Conservation (phyloP, 441 rosid genomes). For the Euphorbia corollata region DNA sequence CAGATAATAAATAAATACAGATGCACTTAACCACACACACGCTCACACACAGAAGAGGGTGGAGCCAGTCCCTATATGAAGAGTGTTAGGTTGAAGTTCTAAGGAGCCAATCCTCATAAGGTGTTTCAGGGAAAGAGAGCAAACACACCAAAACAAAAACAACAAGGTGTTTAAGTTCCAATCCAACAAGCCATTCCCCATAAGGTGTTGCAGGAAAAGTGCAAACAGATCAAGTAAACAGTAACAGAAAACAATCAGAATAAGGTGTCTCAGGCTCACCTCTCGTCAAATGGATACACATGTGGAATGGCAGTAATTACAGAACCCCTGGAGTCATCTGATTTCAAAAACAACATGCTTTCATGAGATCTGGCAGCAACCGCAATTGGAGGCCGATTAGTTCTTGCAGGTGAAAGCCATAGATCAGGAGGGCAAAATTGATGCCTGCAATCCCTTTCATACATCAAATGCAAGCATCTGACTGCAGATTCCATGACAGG, state of each 20-base stretch:
- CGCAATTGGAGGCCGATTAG: conserved; percentile 76
- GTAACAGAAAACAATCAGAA: not conserved
- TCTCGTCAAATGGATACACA: conserved; percentile 96
- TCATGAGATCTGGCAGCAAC: conserved; percentile 92
- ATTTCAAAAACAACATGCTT: conserved; percentile 36
- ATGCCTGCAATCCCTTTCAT: conserved; percentile 96
- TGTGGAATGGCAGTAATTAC: conserved; percentile 77
- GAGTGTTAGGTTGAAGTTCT: conserved; percentile 3
- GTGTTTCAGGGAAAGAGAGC: not conserved
- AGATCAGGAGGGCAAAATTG: conserved; percentile 73
- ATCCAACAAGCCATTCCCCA: not conserved
- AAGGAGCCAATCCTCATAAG: not conserved
- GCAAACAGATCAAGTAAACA: not conserved
- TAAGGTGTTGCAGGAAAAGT: not conserved
- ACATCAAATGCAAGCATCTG: conserved; percentile 87
- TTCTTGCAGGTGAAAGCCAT: conserved; percentile 96
- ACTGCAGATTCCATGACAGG: conserved; percentile 79
- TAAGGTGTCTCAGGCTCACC: conserved; percentile 36
- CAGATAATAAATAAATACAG: not conserved
- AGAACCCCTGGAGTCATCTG: conserved; percentile 56
- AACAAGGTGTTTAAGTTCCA: conserved; percentile 5
- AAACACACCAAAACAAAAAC: not conserved
- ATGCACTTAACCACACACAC: not conserved
- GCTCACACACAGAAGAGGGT: no score
- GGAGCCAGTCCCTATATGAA: not conserved